These are phyloP conservation scores for Penicillium daleae DNA, from an alignment of 495 filamentous ascomycete genomes.

Conservation along the genomic window DNA sequence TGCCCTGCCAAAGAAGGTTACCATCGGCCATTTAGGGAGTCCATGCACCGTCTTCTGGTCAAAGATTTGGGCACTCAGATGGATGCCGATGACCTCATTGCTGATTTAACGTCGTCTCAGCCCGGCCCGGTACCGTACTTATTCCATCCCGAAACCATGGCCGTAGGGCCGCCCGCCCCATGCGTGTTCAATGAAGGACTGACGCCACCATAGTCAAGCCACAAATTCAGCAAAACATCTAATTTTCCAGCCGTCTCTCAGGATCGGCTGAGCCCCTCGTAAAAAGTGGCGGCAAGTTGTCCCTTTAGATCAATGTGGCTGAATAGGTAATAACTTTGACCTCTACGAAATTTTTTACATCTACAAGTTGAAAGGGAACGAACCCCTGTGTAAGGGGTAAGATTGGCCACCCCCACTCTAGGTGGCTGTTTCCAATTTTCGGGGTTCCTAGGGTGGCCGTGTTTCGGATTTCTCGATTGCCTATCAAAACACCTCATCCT, in stretches of 20 bases:
- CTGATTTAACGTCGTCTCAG: neutral
- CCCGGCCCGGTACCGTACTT: neutral
- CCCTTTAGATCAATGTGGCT: neutral
- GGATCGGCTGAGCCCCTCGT: neutral
- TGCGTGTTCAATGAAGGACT: neutral
- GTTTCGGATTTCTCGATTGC: neutral
- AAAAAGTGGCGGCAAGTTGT: neutral
- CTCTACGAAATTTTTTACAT: neutral
- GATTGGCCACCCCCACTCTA: neutral
- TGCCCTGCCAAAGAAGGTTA: neutral
- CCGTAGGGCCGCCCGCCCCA: neutral
- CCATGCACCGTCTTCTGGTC: neutral
- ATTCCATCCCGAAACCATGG: slow-evolving; percentile 1
- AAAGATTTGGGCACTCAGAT: neutral
- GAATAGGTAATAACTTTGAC: neutral
- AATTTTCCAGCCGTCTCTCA: slow-evolving; percentile 1
- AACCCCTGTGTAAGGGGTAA: neutral
- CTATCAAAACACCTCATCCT: neutral
- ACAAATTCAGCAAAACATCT: neutral
- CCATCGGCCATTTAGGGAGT: neutral
- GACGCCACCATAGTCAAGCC: neutral
- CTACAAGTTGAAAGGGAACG: neutral
- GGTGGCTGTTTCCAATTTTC: neutral
- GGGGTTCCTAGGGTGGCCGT: neutral
- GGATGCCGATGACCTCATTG: slow-evolving; percentile 5